Base-by-base conservation (phyloP, 495 filamentous ascomycete species). In the Lepraria neglecta region DNA sequence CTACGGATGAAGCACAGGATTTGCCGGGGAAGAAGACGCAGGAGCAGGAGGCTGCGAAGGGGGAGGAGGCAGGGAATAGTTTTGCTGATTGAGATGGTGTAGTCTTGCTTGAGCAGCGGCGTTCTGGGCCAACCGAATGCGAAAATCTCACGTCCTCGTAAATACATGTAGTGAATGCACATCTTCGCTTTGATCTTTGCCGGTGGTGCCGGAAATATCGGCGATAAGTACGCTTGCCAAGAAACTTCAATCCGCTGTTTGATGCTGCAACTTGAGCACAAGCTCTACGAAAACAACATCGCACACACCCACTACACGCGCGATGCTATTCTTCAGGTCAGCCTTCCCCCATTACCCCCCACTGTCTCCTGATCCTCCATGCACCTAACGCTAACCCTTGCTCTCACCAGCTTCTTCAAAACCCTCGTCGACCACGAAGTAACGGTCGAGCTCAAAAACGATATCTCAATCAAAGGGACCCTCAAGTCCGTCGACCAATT, bases 361-460 rank as follows among this genome's bases (percentile, higher is more conserved):
- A 31, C 1, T 17, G 31, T 38, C 40, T 33, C 6, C 10, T 55
- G 1, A 14, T 5, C 17, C 24, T 14, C 9, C 15, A 55, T 40
- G 4, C 7, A 19, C 42, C 42, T 3, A 42, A 4, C 10, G 21
- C 24, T 38, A 5, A n/a, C 14, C 28, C 1, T 2, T 33, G 38
- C 55, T 24, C 15, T 50, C 38, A 40, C 27, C 67, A 97, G 95
- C 77, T 98, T 97, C 83, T 98, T 98, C 86, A 97, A 97, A 76
- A 97, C 94, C 59, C 89, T 97, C 67, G 94, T 96, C 71, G 94
- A 97, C 80, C 90, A 96, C 72, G 86, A 92, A 77, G 84, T 90
- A 58, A 97, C 91, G 44, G 90, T 98, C 74, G 94, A 97, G 77
- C 89, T 98, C 74, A 98, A 98, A 78, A 98, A 98, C 74, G 94